Evolutionary conservation across 495 filamentous ascomycete species (phyloP), one percentile per base, ranked within the genome.

Genomic region (Talaromyces proteolyticus): DNA sequence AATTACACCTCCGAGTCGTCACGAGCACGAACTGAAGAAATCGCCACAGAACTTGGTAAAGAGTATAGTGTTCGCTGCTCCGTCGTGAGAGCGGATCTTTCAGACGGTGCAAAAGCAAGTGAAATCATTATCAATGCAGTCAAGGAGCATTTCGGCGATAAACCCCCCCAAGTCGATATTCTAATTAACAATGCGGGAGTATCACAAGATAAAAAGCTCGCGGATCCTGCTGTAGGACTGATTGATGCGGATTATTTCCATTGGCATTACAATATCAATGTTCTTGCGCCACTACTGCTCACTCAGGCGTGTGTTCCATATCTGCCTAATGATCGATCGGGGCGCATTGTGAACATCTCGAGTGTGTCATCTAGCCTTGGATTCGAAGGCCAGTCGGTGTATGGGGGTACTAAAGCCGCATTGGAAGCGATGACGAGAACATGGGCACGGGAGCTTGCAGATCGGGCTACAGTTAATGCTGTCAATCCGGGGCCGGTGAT

Each of bases 401-500:
- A 95, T 60, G 88, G 87, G 36, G 90, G 89, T 3, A 92, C 85
- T 55, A 96, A 96, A 66, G 90, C 87, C 0, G 91, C 91, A 0
- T 57, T 95, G 25, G 91, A 96, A 54, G 79, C 86, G n/a, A 93
- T 95, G 90, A 95, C 90, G 10, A 75, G 91, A 7, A 90, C 87
- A 2, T 96, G 91, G 91, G 73, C 83, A 0, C 76, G 88, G 17
- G 91, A 96, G 67, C 69, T 96, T 29, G 73, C 81, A 2, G 85
- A 93, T 62, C 70, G 81, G 6, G 78, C 76, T 0, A 96, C 91
- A 0, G 89, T 95, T 34, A 96, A 95, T 61, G 81, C 85, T 0
- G 74, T 96, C 34, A 96, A 95, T 67, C 91, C 91, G 0, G 91
- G 91, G 0, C 90, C 91, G 0, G 89, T 93, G 0, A 78, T 82